Percentiles rank a stretch among this genome's conserved stretches.
Conservation (phyloP, 305 asterid genomes). For the Solanum hybrid region DNA sequence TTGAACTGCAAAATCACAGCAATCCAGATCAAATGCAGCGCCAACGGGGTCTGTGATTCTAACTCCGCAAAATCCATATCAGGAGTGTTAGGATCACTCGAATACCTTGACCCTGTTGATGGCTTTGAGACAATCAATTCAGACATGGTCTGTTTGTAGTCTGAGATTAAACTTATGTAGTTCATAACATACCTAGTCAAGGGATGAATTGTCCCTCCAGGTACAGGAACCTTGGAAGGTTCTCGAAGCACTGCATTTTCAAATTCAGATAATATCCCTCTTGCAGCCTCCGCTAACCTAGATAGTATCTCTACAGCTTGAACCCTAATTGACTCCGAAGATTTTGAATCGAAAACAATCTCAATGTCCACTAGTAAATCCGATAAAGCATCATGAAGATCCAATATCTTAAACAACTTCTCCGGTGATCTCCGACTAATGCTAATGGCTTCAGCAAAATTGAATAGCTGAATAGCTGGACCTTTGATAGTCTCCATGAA, state of each 20-base stretch:
- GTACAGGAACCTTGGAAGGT: conserved; percentile 23
- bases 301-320: conserved; percentile 25
- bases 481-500: conserved; percentile 52
- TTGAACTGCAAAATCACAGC: conserved; percentile 48
- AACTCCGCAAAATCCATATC: conserved; percentile 21
- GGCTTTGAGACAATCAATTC: conserved; percentile 28
- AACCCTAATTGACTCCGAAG: conserved; percentile 24
- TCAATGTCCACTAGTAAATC: conserved; percentile 41
- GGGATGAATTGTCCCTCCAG: conserved; percentile 34
- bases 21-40: conserved; percentile 33
- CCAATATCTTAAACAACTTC: conserved; percentile 68
- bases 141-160: conserved; percentile 15
- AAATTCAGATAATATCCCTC: conserved; percentile 33
- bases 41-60: conserved; percentile 22
- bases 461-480: conserved; percentile 56
- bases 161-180: conserved; percentile 23
- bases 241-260: conserved; percentile 31
- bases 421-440: conserved; percentile 63
- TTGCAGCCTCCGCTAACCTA: conserved; percentile 28
- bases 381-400: conserved; percentile 52
- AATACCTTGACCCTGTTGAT: conserved; percentile 16
- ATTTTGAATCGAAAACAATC: conserved; percentile 24
- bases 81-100: conserved; percentile 16
- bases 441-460: conserved; percentile 70
- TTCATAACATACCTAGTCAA: conserved; percentile 40